phyloP scores from a whole-genome alignment of 2,329 filamentous ascomycete species.

The Leptographium flavum region DNA sequence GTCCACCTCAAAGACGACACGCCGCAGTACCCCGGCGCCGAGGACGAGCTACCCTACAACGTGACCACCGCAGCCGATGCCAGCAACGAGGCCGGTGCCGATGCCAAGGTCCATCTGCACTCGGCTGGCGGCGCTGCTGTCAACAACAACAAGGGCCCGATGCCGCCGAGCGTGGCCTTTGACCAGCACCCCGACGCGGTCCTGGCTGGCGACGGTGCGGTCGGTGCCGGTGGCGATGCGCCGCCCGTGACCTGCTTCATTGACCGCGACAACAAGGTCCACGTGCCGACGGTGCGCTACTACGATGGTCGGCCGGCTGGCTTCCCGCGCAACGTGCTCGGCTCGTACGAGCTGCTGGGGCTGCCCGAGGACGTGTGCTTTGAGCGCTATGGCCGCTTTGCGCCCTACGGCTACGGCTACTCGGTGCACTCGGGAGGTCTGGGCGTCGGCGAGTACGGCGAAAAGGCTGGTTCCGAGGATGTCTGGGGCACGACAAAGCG shows the following conservation, averaged over 20 bases:
- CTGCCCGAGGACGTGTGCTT: conserved; percentile 82
- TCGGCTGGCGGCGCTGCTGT: conserved; percentile 3
- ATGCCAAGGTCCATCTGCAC: conserved; percentile 15
- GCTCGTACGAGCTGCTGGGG: conserved; percentile 71
- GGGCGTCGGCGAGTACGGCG: conserved; percentile 73
- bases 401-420: conserved; percentile 84
- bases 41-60: conserved; percentile 39
- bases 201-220: conserved; percentile 22
- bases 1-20: conserved; percentile 50
- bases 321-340: conserved; percentile 71
- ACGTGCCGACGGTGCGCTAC: conserved; percentile 56
- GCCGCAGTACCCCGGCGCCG: conserved; percentile 65
- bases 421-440: conserved; percentile 63
- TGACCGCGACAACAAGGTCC: conserved; percentile 49
- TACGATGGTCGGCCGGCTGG: conserved; percentile 68
- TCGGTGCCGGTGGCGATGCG: conserved; percentile 19
- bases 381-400: conserved; percentile 76
- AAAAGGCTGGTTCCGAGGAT: conserved; percentile 63
- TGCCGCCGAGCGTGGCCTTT: conserved; percentile 9
- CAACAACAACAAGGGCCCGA: conserved; percentile 9
- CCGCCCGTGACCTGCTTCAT: conserved; percentile 60
- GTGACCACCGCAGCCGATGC: conserved; percentile 9
- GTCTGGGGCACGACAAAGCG: conserved; percentile 60
- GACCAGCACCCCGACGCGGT: conserved; percentile 5
- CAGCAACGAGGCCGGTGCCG: not conserved